phyloP scores from a whole-genome alignment of 169 alveolate species.

The Neospora caninum region DNA sequence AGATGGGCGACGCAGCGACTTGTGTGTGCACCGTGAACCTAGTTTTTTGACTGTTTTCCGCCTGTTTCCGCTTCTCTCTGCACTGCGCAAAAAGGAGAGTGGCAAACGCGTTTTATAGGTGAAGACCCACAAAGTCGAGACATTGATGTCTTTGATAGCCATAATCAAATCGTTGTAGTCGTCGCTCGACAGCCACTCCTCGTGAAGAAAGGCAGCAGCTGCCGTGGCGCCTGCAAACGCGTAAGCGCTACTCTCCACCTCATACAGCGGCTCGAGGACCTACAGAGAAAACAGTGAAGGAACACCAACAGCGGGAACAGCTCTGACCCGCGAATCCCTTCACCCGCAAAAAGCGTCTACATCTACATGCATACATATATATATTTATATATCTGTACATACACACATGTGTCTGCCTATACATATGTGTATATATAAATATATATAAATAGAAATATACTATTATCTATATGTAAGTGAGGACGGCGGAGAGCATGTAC shows the following conservation, averaged over 20 bases:
- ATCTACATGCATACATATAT: background rate
- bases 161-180: conserved; percentile 29
- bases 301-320: too few relatives aligned
- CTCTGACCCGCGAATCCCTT: too few relatives aligned
- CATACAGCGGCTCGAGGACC: conserved; percentile 38
- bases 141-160: background rate
- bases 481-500: too few relatives aligned
- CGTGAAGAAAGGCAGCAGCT: conserved; percentile 22
- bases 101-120: background rate
- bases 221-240: conserved; percentile 25
- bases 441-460: too few relatives aligned
- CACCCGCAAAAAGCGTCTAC: background rate
- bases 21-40: too few relatives aligned
- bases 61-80: too few relatives aligned
- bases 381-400: background rate
- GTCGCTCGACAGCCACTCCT: background rate
- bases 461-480: too few relatives aligned
- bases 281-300: background rate
- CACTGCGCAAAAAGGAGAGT: too few relatives aligned
- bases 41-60: too few relatives aligned
- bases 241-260: conserved; percentile 25
- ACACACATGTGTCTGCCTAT: background rate
- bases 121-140: conserved; percentile 3
- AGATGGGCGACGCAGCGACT: too few relatives aligned
- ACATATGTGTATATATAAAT: background rate